Evolutionary conservation across 2,329 filamentous ascomycete species (phyloP), one percentile per base, ranked within the genome.

Genomic region (Fusarium sororula): DNA sequence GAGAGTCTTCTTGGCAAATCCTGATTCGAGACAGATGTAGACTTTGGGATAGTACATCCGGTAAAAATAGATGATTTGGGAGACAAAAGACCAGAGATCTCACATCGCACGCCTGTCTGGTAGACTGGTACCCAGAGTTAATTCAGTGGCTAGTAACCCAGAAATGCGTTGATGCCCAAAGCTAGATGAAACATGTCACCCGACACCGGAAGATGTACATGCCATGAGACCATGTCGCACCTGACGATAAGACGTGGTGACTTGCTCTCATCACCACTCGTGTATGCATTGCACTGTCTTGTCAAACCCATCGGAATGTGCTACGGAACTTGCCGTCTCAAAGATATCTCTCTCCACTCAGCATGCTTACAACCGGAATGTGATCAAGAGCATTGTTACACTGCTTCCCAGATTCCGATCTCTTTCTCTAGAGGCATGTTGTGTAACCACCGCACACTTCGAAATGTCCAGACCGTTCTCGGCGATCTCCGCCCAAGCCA

Each of bases 31-130:
- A 32, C 13, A 32, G 13, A 32, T 0, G 2, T 32, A 14, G 32
- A 32, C 32, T 3, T 32, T 32, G 32, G 32, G 13, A 32, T 32
- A 14, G 13, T 32, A 3, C 13, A 15, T 35, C 32, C 32, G 32
- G 6, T 35, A 35, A 0, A 0, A 15, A 35, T 15, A 15, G 14
- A 35, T 0, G 0, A 35, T 3, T 15, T 35, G 32, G 14, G 32
- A 35, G 14, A 35, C 32, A 35, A 35, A 35, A 0, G 32, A 7
- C 32, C 14, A 0, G 32, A 35, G 32, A 35, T 35, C 32, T 35
- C 32, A 35, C 32, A 35, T 35, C 14, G 32, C 6, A 0, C 14
- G 6, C 32, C 6, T 35, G 32, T 0, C 2, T 35, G 0, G 32
- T 35, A 35, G 32, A 1, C 2, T 35, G 0, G 32, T 35, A 35